A percentile compares a stretch with the other conserved stretches of the same genome.
Evolutionary conservation across 768 basidiomycete species (phyloP).

Genomic region (Boletales sp.): DNA sequence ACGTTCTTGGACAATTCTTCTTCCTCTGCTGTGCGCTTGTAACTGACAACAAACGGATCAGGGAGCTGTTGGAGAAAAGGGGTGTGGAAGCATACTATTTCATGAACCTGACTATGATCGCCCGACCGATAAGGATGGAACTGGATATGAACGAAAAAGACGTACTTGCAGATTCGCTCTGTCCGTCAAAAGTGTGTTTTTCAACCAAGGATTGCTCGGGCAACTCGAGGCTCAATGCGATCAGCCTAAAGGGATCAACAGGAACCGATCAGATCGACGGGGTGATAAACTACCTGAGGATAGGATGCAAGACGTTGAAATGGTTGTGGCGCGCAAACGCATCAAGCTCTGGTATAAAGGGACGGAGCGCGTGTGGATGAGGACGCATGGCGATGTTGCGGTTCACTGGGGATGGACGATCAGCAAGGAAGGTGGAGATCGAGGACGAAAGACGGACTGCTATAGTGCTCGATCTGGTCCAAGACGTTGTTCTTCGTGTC

Average conservation of each 20-base stretch:
- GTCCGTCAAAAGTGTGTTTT: constrained; percentile 40
- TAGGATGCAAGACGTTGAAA: constrained; percentile 44
- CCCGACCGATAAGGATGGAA: background rate
- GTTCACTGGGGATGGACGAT: constrained; percentile 36
- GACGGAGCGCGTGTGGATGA: constrained; percentile 47
- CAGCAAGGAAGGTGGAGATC: background rate
- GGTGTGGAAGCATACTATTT: constrained; percentile 47
- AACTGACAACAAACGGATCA: constrained; percentile 28
- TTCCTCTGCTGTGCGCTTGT: constrained; percentile 47
- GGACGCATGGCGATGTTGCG: constrained; percentile 39
- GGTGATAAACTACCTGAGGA: constrained; percentile 36
- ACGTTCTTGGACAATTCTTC: constrained; percentile 49
- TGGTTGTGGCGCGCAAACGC: constrained; percentile 51
- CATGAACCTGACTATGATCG: constrained; percentile 51
- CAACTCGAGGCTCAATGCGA: constrained; percentile 49
- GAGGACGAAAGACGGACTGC: constrained; percentile 32
- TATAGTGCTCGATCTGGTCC: constrained; percentile 65
- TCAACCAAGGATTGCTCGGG: constrained; percentile 50
- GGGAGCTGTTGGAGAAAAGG: no score
- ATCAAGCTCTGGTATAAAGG: constrained; percentile 50
- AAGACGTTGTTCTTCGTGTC: constrained; percentile 45
- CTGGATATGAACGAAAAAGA: background rate
- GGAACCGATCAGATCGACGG: background rate
- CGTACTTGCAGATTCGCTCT: constrained; percentile 39
- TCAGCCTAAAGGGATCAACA: constrained; percentile 31